Base-by-base conservation (phyloP, 2,329 filamentous ascomycete genomes). In the Cytospora paraplurivora region DNA sequence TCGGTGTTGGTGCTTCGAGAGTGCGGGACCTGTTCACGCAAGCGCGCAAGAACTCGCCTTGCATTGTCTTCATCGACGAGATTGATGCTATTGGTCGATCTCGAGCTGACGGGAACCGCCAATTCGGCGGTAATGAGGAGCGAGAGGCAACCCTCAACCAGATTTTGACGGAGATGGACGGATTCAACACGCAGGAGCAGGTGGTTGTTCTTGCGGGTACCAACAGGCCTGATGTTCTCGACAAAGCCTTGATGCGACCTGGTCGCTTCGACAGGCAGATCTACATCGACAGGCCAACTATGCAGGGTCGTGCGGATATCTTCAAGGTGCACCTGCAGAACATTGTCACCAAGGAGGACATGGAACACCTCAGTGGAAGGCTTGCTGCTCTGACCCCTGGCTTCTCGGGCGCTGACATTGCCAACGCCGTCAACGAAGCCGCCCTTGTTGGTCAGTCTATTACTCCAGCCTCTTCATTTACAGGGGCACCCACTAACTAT, bases 51-150 rank as follows among this genome's bases (percentile, higher is more conserved):
- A 96, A 92, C 77, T 91, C 95, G 0, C 95, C 95, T 4, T 99
- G 95, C 79, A 99, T 99, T 77, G 96, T 99, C 77, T 99, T 99
- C 81, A 98, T 99, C 69, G 95, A 99, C 74, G 95, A 99, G 78
- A 99, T 99, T 71, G 95, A 99, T 75, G 95, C 95, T 63, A 97
- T 99, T 71, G 95, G 95, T 70, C 92, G 93, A 74, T 91, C 94
- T 62, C 87, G 95, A 78, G 83, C 88, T 27, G 96, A 97, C 74
- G 86, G 89, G 41, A 90, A 89, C 68, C 71, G 73, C 54, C 79
- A 79, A 13, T 92, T 92, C 47, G 93, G 94, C 68, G 95, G 95
- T 66, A 98, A 98, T 73, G 95, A 99, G 73, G 95, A 99, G 79
- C 90, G 95, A 66, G 95, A 99, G 79, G 92, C 91, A 55, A 99